Percentiles rank a stretch among this genome's conserved stretches.
These are phyloP conservation scores for Pouteria glomerata DNA, from an alignment of 148 eudicot genomes.

Conservation along the genomic window DNA sequence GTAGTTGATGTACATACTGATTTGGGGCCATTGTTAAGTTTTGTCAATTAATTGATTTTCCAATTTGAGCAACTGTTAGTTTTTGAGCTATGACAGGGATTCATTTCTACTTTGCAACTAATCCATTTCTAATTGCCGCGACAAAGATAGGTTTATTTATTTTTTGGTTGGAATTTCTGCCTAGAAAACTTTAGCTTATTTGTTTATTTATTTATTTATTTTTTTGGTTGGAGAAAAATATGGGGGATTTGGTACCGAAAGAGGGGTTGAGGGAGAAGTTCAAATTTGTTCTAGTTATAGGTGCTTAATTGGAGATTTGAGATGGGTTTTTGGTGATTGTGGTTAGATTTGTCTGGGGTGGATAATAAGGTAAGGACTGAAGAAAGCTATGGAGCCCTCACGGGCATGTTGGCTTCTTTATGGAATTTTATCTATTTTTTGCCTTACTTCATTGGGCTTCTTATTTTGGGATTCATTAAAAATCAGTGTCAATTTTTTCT, in stretches of 20 bases:
- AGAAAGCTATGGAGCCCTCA: slow-evolving; percentile 72
- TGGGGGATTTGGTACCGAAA: background rate
- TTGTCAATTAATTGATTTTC: too few species aligned
- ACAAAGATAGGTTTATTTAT: too few species aligned
- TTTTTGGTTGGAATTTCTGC: too few species aligned
- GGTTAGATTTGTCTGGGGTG: background rate
- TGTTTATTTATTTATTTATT: too few species aligned
- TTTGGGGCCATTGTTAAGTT: too few species aligned
- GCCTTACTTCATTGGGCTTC: slow-evolving; percentile 84
- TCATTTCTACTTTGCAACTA: too few species aligned
- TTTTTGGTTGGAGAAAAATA: too few species aligned
- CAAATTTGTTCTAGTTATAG: background rate
- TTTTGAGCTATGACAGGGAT: too few species aligned
- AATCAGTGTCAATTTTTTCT: slow-evolving; percentile 31
- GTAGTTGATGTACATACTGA: too few species aligned
- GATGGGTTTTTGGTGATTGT: slow-evolving; percentile 8
- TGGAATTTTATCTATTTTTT: slow-evolving; percentile 72
- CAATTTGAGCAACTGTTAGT: too few species aligned
- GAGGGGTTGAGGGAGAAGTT: background rate
- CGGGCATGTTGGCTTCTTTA: slow-evolving; percentile 56
- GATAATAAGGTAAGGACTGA: background rate
- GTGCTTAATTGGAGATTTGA: background rate
- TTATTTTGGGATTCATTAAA: slow-evolving; percentile 77
- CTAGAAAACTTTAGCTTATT: background rate
- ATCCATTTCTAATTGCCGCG: too few species aligned